These are phyloP conservation scores for Tulasnella sp. DNA, from an alignment of 768 basidiomycete genomes.

Conservation along the genomic window DNA sequence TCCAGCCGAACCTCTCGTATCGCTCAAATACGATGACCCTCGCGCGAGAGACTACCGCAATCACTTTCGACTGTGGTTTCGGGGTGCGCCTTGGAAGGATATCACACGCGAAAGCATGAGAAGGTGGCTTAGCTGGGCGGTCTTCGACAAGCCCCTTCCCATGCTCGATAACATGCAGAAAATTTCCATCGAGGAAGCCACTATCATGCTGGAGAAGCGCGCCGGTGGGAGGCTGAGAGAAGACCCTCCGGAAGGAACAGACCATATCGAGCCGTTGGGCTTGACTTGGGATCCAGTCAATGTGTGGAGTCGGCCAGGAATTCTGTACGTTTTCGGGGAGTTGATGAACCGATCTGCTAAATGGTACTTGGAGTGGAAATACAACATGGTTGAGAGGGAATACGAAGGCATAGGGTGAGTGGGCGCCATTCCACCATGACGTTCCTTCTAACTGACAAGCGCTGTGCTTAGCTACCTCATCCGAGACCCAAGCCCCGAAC, in stretches of 20 bases:
- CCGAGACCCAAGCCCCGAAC: constrained; percentile 70
- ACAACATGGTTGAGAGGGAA: constrained; percentile 51
- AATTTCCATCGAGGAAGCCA: constrained; percentile 59
- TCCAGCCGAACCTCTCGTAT: constrained; percentile 58
- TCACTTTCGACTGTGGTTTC: constrained; percentile 57
- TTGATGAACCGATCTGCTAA: constrained; percentile 55
- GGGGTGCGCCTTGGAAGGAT: constrained; percentile 70
- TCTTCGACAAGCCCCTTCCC: constrained; percentile 65
- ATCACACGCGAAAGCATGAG: constrained; percentile 65
- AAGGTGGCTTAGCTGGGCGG: constrained; percentile 82
- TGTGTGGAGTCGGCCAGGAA: constrained; percentile 65
- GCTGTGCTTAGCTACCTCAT: constrained; percentile 65
- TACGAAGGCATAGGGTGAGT: constrained; percentile 73
- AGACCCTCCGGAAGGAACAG: constrained; percentile 59
- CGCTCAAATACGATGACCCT: constrained; percentile 65
- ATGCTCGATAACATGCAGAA: constrained; percentile 53
- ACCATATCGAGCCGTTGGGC: constrained; percentile 57
- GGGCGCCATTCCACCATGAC: background rate
- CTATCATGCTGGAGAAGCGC: constrained; percentile 70
- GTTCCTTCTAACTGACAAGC: background rate
- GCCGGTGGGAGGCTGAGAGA: constrained; percentile 59
- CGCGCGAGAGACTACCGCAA: constrained; percentile 59
- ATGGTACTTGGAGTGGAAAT: constrained; percentile 50
- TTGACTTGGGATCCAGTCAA: constrained; percentile 79
- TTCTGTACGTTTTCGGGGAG: constrained; percentile 53